Base-by-base conservation (phyloP, 768 basidiomycete species). In the Trametes sanguinea region DNA sequence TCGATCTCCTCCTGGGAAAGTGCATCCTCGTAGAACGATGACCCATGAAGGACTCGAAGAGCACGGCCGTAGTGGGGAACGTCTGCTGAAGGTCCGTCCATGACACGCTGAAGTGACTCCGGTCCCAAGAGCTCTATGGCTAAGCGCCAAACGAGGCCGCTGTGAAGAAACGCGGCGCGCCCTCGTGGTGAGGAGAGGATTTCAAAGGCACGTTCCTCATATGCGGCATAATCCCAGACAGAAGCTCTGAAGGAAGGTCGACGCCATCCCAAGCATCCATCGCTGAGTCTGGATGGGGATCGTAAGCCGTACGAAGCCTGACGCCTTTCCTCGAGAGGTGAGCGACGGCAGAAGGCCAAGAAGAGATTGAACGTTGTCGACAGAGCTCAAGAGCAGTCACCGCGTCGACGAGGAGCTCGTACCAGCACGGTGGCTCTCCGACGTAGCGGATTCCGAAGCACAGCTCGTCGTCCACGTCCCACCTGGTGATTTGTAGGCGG, bases 121-220 rank as follows among this genome's bases (percentile, higher is more conserved):
- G 16, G 17, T 6, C 40, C 54, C 22, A 57, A n/a, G 37, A 62
- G 9, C 50, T 62, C 54, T 27, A 51, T 42, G 13, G 54, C 54
- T n/a, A 62, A 14, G 3, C 54, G 46, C 54, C 54, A 56, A 48
- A 62, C 29, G n/a, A 62, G 11, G 11, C 61, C 54, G 22, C 61
- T 54, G 16, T 48, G 54, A 17, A 50, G 46, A 8, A 56, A 11
- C 10, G 61, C 61, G 5, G 61, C 57, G 27, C 59, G 46, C 3
- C 42, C 58, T 17, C 51, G 11, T 1, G 51, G 50, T 2, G 50
- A 32, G n/a, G 27, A 14, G 10, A 60, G 58, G 30, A 60, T 44
- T 29, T 60, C 29, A 13, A 32, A 39, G 3, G 32, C 58, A 1
- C 51, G 51, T 8, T 44, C 58, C 51, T 60, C 51, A 35, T 60